phyloP scores from a whole-genome alignment of 768 basidiomycete genomes.

The Mycena rosella region DNA sequence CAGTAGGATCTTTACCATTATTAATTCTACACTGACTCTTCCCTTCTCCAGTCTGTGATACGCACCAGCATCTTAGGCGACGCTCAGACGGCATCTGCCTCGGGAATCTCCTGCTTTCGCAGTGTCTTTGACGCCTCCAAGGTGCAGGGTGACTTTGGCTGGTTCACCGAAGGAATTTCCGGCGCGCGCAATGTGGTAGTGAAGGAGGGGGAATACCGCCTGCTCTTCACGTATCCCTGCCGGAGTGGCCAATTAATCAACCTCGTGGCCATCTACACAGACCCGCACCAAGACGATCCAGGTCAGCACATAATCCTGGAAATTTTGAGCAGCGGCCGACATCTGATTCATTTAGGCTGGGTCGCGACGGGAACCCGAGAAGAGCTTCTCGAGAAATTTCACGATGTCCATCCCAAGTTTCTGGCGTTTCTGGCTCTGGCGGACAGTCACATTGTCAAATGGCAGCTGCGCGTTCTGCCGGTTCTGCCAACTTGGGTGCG shows the following conservation, averaged over 20 bases:
- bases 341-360: constrained; percentile 11
- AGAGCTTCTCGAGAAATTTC: constrained; percentile 8
- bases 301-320: neutral
- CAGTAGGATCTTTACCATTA: neutral
- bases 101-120: constrained; percentile 28
- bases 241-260: constrained; percentile 18
- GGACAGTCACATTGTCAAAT: too few species aligned
- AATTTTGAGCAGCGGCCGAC: too few species aligned
- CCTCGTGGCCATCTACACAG: constrained; percentile 14
- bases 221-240: too few species aligned
- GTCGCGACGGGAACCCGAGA: constrained; percentile 9
- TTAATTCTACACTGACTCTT: neutral
- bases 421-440: too few species aligned
- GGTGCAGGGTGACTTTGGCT: constrained; percentile 14
- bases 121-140: constrained; percentile 24
- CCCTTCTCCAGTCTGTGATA: constrained; percentile 1
- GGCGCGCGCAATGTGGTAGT: neutral
- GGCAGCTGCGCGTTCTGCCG: too few species aligned
- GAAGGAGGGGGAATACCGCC: neutral
- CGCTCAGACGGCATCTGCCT: constrained; percentile 3
- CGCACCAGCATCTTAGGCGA: constrained; percentile 20
- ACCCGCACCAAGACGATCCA: constrained; percentile 24
- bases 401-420: constrained; percentile 26
- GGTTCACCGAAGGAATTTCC: constrained; percentile 22
- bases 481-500: too few species aligned